These are phyloP conservation scores for Linderniella brevidens DNA, from an alignment of 257 asterid genomes.

Conservation along the genomic window DNA sequence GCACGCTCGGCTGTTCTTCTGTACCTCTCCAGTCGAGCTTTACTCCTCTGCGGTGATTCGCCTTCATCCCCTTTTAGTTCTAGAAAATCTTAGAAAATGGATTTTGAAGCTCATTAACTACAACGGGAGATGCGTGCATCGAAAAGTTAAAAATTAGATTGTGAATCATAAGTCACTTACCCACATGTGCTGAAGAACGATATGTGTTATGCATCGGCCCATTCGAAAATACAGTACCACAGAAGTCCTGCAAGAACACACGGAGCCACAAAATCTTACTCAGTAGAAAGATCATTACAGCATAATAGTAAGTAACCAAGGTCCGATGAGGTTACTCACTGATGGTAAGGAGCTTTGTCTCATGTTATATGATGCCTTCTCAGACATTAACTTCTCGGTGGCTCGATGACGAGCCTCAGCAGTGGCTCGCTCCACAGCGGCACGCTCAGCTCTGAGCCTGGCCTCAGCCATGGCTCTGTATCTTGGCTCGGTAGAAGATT, in stretches of 20 bases:
- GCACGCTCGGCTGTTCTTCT: slow-evolving; percentile 91
- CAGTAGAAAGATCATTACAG: neutral
- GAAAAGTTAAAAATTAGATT: neutral
- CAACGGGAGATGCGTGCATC: too few species aligned
- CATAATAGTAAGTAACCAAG: slow-evolving; percentile 11
- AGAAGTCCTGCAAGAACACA: slow-evolving; percentile 18
- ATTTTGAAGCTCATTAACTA: too few species aligned
- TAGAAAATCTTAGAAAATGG: neutral
- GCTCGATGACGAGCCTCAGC: slow-evolving; percentile 81
- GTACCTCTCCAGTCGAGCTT: slow-evolving; percentile 88
- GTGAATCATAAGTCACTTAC: slow-evolving; percentile 31
- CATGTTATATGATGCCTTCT: slow-evolving; percentile 21
- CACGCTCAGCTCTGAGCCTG: slow-evolving; percentile 58
- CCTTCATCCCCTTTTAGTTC: slow-evolving; percentile 53
- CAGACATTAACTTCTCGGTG: slow-evolving; percentile 48
- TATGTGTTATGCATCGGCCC: slow-evolving; percentile 24
- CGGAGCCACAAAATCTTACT: neutral
- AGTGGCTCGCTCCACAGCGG: slow-evolving; percentile 79
- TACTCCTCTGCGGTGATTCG: slow-evolving; percentile 80
- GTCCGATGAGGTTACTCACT: slow-evolving; percentile 42
- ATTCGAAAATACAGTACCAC: slow-evolving; percentile 29
- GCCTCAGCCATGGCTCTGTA: slow-evolving; percentile 34
- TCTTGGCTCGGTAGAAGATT: slow-evolving; percentile 49
- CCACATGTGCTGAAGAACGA: slow-evolving; percentile 37
- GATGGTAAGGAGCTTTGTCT: slow-evolving; percentile 38